phyloP scores from a whole-genome alignment of 768 basidiomycete species.

The Leccinum pellstonianum region DNA sequence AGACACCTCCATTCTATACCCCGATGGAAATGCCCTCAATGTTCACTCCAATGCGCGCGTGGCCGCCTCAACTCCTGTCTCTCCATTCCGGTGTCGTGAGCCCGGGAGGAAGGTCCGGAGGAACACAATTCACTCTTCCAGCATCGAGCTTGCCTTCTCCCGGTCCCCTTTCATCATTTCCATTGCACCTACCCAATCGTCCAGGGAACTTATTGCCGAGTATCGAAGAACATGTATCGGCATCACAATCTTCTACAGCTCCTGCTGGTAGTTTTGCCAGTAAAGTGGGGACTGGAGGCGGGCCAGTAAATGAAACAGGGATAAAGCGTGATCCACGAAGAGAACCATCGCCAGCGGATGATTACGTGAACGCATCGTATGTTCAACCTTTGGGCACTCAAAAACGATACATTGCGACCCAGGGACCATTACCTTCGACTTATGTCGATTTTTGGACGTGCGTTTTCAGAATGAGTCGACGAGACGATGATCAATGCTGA shows the following conservation, averaged over 20 bases:
- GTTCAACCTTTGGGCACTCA: slow-evolving; percentile 83
- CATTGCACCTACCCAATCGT: slow-evolving; percentile 21
- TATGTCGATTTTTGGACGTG: slow-evolving; percentile 94
- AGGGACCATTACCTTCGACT: slow-evolving; percentile 89
- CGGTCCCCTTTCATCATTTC: slow-evolving; percentile 11
- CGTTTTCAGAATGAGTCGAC: slow-evolving; percentile 33
- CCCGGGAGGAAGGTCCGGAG: slow-evolving; percentile 8
- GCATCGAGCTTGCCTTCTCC: slow-evolving; percentile 4
- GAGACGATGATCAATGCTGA: slow-evolving; percentile 7
- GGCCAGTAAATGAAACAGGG: not conserved
- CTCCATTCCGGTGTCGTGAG: not conserved
- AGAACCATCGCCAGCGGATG: slow-evolving; percentile 53
- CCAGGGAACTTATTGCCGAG: slow-evolving; percentile 14
- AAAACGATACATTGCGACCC: slow-evolving; percentile 90
- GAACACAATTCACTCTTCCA: slow-evolving; percentile 4
- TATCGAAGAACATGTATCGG: slow-evolving; percentile 13
- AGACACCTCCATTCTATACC: slow-evolving; percentile 28
- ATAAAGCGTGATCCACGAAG: slow-evolving; percentile 10
- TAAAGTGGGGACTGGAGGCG: not conserved
- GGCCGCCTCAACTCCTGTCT: slow-evolving; percentile 8
- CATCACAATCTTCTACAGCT: slow-evolving; percentile 1
- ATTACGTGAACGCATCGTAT: slow-evolving; percentile 95
- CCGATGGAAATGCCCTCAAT: slow-evolving; percentile 24
- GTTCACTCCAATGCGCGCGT: slow-evolving; percentile 13
- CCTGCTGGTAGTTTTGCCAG: not conserved